These are phyloP conservation scores for Fraxinus angustifolia DNA, from an alignment of 305 asterid genomes.

Conservation along the genomic window DNA sequence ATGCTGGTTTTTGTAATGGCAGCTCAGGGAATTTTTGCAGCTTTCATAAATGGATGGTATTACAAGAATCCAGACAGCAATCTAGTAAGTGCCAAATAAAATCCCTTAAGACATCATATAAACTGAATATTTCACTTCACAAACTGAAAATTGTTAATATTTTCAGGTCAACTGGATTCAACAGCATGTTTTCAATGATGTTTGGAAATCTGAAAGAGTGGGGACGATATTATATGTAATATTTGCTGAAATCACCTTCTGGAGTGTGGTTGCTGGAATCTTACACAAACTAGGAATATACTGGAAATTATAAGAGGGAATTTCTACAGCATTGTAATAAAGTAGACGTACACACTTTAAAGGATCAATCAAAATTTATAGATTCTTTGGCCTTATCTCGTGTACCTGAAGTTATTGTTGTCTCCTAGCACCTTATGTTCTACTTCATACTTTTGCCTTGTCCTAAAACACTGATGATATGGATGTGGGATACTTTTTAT, in stretches of 20 bases:
- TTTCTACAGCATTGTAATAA: background rate
- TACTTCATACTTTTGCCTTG: background rate
- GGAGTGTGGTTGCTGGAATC: conserved; percentile 75
- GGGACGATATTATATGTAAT: conserved; percentile 70
- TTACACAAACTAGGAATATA: conserved; percentile 65
- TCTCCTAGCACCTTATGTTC: background rate
- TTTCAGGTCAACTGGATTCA: conserved; percentile 79
- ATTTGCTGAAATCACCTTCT: conserved; percentile 78
- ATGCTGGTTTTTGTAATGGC: conserved; percentile 86
- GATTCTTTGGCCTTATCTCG: background rate
- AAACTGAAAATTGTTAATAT: background rate
- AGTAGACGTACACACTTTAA: background rate
- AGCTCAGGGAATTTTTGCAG: conserved; percentile 77
- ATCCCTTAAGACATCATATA: background rate
- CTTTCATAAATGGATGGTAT: conserved; percentile 75
- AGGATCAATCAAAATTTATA: background rate
- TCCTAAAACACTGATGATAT: background rate
- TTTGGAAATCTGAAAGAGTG: conserved; percentile 70
- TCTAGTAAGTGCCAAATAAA: conserved; percentile 39
- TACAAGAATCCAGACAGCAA: conserved; percentile 47
- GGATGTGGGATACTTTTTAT: background rate
- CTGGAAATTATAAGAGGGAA: conserved; percentile 57
- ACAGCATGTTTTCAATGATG: conserved; percentile 62
- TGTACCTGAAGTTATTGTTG: background rate
- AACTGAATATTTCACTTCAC: background rate